Evolutionary conservation across 169 alveolate genomes (phyloP).

Genomic region (Cystoisospora suis): DNA sequence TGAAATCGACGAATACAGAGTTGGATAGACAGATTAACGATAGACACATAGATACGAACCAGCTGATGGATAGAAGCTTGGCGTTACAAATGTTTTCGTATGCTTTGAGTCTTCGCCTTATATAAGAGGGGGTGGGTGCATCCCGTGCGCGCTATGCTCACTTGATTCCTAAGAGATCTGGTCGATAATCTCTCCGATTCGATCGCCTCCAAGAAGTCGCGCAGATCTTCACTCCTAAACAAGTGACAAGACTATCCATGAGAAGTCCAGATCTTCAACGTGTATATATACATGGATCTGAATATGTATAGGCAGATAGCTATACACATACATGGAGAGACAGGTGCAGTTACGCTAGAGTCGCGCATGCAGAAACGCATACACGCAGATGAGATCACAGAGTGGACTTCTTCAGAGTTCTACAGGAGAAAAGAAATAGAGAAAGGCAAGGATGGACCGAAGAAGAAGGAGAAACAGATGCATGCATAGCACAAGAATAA

Average conservation of each 20-base stretch:
- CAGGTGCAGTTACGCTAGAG: not conserved
- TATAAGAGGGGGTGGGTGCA: not conserved
- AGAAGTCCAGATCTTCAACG: not conserved
- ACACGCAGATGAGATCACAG: too few relatives aligned
- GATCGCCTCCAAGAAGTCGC: constrained; percentile 61
- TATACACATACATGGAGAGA: not conserved
- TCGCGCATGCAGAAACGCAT: too few relatives aligned
- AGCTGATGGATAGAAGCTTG: too few relatives aligned
- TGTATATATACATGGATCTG: not conserved
- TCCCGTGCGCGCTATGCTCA: not conserved
- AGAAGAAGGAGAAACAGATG: not conserved
- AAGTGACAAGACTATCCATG: too few relatives aligned
- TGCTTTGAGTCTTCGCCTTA: too few relatives aligned
- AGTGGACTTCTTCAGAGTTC: too few relatives aligned
- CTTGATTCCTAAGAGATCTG: constrained; percentile 62
- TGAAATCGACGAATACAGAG: too few relatives aligned
- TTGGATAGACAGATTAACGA: not conserved
- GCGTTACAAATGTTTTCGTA: too few relatives aligned
- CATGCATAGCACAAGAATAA: not conserved
- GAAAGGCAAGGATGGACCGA: not conserved
- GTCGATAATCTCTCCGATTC: constrained; percentile 64
- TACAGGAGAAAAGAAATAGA: not conserved
- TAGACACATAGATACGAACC: not conserved
- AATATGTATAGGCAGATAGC: not conserved
- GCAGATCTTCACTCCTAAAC: constrained; percentile 51